Percentiles rank a stretch among this genome's conserved stretches.
Conservation (phyloP, 2,329 filamentous ascomycete genomes). For the Sporothrix humicola region DNA sequence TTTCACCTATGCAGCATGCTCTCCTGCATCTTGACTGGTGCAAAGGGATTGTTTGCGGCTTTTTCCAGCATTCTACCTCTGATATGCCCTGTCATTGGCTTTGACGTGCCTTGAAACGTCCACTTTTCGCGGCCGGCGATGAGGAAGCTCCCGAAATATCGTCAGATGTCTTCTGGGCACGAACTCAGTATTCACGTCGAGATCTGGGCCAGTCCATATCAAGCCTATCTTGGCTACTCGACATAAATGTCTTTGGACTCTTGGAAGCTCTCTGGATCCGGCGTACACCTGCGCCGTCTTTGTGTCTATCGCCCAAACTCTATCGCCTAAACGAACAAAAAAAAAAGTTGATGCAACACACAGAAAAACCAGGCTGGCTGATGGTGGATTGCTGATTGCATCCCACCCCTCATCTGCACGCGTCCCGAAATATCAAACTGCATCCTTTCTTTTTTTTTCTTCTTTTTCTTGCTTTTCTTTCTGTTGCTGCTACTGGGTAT, state of each 20-base stretch:
- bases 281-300: not conserved
- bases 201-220: not conserved
- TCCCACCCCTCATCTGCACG: conserved; percentile 20
- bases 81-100: conserved; percentile 34
- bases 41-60: conserved; percentile 16
- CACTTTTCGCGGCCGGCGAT: not conserved
- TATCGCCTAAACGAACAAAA: not conserved
- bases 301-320: not conserved
- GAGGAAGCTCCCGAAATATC: conserved; percentile 20
- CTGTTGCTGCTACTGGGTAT: not conserved
- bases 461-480: not conserved
- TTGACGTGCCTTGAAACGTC: not conserved
- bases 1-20: not conserved
- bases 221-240: not conserved
- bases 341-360: not conserved
- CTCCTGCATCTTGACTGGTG: not conserved
- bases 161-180: conserved; percentile 23
- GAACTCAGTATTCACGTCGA: not conserved
- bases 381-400: conserved; percentile 11
- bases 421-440: conserved; percentile 19
- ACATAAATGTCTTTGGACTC: not conserved
- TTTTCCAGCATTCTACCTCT: conserved; percentile 5
- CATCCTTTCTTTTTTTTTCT: not conserved
- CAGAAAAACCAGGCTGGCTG: conserved; percentile 8
- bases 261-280: too few relatives aligned